Conservation (phyloP, 306 rosid species). For the Aeschynomene evenia region DNA sequence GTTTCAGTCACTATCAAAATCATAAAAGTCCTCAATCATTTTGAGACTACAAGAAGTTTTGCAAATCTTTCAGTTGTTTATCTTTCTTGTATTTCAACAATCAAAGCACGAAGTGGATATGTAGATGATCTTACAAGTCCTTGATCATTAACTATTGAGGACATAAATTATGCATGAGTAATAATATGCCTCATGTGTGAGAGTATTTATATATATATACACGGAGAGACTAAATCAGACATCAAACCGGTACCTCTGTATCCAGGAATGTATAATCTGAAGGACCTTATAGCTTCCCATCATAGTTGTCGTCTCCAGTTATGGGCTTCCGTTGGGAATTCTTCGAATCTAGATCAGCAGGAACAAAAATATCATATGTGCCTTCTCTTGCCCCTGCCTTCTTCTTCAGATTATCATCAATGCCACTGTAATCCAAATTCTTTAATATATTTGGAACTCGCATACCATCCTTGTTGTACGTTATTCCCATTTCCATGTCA, state of each 20-base stretch:
- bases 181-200: neutral
- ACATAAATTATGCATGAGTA: constrained; percentile 13
- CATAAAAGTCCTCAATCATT: constrained; percentile 19
- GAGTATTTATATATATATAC: constrained; percentile 17
- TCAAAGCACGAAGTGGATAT: neutral
- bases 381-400: constrained; percentile 39
- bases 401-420: constrained; percentile 49
- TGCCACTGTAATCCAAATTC: constrained; percentile 56
- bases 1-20: constrained; percentile 3
- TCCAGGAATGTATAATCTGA: constrained; percentile 24
- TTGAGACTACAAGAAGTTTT: neutral
- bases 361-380: constrained; percentile 37
- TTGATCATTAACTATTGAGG: constrained; percentile 23
- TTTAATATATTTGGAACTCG: constrained; percentile 49
- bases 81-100: constrained; percentile 24
- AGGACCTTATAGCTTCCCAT: constrained; percentile 40
- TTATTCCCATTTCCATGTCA: constrained; percentile 53
- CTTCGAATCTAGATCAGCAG: constrained; percentile 35
- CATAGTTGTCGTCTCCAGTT: neutral
- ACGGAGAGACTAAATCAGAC: constrained; percentile 24
- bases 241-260: constrained; percentile 52
- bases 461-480: constrained; percentile 46
- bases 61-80: constrained; percentile 16
- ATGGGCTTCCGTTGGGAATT: constrained; percentile 34
- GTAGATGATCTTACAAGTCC: constrained; percentile 8